Percentiles rank a stretch among this genome's conserved stretches.
phyloP scores from a whole-genome alignment of 2,329 filamentous ascomycete species.

The Monosporascus sp. region DNA sequence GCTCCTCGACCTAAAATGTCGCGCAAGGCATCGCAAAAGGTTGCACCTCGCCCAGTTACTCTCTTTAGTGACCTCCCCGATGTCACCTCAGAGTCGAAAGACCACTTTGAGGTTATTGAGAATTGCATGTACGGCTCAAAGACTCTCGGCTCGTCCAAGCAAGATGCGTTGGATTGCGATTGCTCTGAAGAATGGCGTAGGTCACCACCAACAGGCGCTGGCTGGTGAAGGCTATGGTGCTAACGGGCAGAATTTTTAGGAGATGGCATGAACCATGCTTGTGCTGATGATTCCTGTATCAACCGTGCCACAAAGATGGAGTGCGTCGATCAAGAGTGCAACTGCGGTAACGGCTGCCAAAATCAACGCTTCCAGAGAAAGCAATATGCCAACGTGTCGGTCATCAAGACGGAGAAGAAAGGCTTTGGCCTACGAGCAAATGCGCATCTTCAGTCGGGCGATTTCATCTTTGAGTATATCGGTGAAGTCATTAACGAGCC shows the following conservation, averaged over 20 bases:
- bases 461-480: slow-evolving; percentile 98
- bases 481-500: slow-evolving; percentile 95
- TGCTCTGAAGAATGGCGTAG: slow-evolving; percentile 93
- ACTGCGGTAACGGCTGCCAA: slow-evolving; percentile 81
- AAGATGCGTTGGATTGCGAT: slow-evolving; percentile 88
- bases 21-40: slow-evolving; percentile 69
- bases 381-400: slow-evolving; percentile 84
- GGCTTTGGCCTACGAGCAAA: slow-evolving; percentile 88
- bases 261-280: slow-evolving; percentile 70
- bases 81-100: slow-evolving; percentile 68
- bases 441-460: slow-evolving; percentile 67
- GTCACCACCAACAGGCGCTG: slow-evolving; percentile 31
- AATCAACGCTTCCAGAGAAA: slow-evolving; percentile 92
- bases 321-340: slow-evolving; percentile 75
- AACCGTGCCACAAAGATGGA: slow-evolving; percentile 98
- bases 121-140: slow-evolving; percentile 90
- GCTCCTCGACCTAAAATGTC: slow-evolving; percentile 62
- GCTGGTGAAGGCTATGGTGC: slow-evolving; percentile 11
- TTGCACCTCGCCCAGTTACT: slow-evolving; percentile 53
- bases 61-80: slow-evolving; percentile 74
- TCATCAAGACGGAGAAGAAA: slow-evolving; percentile 98
- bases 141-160: slow-evolving; percentile 83
- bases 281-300: slow-evolving; percentile 95
- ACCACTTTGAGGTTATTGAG: slow-evolving; percentile 73
- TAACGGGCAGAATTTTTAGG: slow-evolving; percentile 33